Percentiles rank a stretch among this genome's conserved stretches.
Conservation (phyloP, 1,284 basidiomycete species). For the Naganishia albida region DNA sequence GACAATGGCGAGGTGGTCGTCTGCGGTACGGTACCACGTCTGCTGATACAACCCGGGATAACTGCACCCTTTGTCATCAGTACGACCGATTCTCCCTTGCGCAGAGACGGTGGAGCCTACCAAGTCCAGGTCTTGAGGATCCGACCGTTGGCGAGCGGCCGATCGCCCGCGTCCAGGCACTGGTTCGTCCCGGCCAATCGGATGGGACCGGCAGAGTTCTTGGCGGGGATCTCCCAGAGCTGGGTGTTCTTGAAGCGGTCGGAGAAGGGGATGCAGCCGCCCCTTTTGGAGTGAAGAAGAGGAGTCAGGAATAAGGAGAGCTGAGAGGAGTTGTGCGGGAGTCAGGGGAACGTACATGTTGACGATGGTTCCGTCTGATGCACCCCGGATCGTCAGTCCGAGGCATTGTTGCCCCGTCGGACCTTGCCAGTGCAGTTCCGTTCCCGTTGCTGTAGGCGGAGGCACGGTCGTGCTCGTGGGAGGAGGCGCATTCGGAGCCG, state of each 20-base stretch:
- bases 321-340: neutral
- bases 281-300: neutral
- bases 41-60: slow-evolving; percentile 17
- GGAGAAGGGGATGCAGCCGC: neutral
- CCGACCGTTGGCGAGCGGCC: slow-evolving; percentile 25
- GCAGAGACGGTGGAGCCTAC: neutral
- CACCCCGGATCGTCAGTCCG: neutral
- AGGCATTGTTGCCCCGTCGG: slow-evolving; percentile 9
- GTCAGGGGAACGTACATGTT: slow-evolving; percentile 9
- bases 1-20: slow-evolving; percentile 32
- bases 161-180: slow-evolving; percentile 33
- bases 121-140: slow-evolving; percentile 32
- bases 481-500: neutral
- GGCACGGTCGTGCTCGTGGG: neutral
- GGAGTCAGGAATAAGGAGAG: neutral
- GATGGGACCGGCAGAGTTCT: slow-evolving; percentile 25
- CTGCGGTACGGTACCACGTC: slow-evolving; percentile 22
- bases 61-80: neutral
- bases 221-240: slow-evolving; percentile 26
- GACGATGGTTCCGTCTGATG: slow-evolving; percentile 26
- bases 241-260: slow-evolving; percentile 13
- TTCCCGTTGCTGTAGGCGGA: neutral
- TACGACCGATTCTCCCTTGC: neutral
- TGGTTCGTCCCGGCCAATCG: slow-evolving; percentile 27
- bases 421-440: slow-evolving; percentile 11